These are phyloP conservation scores for Halophytophthora batemanensis DNA, from an alignment of 352 stramenopile genomes.

Conservation along the genomic window DNA sequence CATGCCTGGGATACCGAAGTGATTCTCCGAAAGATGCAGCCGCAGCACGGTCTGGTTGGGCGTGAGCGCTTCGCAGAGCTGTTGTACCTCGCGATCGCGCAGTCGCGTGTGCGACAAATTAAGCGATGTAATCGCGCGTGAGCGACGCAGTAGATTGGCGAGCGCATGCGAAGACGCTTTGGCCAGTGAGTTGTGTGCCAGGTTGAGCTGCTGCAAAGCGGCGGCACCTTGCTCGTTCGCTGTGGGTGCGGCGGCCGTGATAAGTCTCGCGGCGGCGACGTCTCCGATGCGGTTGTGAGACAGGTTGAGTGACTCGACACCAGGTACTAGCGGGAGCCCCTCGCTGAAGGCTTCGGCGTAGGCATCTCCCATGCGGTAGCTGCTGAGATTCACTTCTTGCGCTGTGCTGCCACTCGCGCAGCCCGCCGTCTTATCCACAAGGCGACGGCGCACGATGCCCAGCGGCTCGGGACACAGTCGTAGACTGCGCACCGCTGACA, in stretches of 20 bases:
- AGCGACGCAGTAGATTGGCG: slow-evolving; percentile 32
- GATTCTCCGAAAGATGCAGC: slow-evolving; percentile 74
- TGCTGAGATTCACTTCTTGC: slow-evolving; percentile 71
- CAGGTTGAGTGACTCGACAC: slow-evolving; percentile 68
- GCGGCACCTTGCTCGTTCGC: slow-evolving; percentile 9
- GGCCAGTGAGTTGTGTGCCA: slow-evolving; percentile 61
- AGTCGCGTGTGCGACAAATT: slow-evolving; percentile 70
- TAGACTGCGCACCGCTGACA: slow-evolving; percentile 55
- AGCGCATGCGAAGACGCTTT: slow-evolving; percentile 36
- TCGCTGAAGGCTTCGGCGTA: slow-evolving; percentile 60
- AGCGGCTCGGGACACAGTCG: slow-evolving; percentile 58
- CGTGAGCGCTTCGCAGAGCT: slow-evolving; percentile 73
- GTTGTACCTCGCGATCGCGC: slow-evolving; percentile 52
- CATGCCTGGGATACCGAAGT: slow-evolving; percentile 58
- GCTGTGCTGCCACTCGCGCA: slow-evolving; percentile 36
- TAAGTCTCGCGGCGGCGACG: slow-evolving; percentile 45
- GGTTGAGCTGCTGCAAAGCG: slow-evolving; percentile 53
- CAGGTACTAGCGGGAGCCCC: slow-evolving; percentile 57
- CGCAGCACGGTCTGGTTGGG: slow-evolving; percentile 63
- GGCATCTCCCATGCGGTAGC: slow-evolving; percentile 62
- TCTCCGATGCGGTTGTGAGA: slow-evolving; percentile 72
- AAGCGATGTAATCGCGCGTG: slow-evolving; percentile 52
- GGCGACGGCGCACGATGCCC: slow-evolving; percentile 54
- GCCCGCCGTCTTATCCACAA: slow-evolving; percentile 46
- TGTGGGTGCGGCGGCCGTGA: slow-evolving; percentile 27